These are phyloP conservation scores for Cnidoscolus chayamansa DNA, from an alignment of 441 rosid species.

Conservation along the genomic window DNA sequence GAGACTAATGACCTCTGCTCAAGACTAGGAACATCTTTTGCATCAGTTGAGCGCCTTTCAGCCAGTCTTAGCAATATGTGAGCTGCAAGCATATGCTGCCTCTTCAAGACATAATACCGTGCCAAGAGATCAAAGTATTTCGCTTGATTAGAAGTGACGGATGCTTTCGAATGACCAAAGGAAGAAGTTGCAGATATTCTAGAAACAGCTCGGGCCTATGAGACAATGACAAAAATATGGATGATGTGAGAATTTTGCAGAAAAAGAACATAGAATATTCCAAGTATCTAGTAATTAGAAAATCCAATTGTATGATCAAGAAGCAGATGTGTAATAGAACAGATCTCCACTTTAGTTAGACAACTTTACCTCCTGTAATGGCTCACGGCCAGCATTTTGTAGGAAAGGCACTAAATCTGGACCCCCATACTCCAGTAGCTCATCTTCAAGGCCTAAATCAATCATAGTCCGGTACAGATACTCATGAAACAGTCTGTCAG, in stretches of 20 bases:
- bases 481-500: constrained; percentile 83
- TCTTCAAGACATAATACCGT: constrained; percentile 79
- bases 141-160: constrained; percentile 54
- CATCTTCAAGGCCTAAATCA: constrained; percentile 86
- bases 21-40: constrained; percentile 60
- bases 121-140: constrained; percentile 88
- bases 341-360: neutral
- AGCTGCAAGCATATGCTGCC: constrained; percentile 95
- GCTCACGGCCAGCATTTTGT: constrained; percentile 67
- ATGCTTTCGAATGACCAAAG: constrained; percentile 52
- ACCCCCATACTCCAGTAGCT: constrained; percentile 93
- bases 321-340: neutral
- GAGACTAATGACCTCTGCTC: constrained; percentile 64
- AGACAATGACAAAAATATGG: constrained; percentile 23
- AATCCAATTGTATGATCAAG: constrained; percentile 7
- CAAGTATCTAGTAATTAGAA: constrained; percentile 1
- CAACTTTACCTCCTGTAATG: constrained; percentile 56
- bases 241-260: constrained; percentile 5
- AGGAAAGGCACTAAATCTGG: constrained; percentile 96
- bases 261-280: neutral
- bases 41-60: constrained; percentile 69
- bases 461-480: constrained; percentile 76
- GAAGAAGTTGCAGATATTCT: constrained; percentile 48
- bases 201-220: constrained; percentile 49
- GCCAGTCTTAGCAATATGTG: constrained; percentile 89